Conservation (phyloP, 75 land plant genomes). For the Pinus tabuliformis region DNA sequence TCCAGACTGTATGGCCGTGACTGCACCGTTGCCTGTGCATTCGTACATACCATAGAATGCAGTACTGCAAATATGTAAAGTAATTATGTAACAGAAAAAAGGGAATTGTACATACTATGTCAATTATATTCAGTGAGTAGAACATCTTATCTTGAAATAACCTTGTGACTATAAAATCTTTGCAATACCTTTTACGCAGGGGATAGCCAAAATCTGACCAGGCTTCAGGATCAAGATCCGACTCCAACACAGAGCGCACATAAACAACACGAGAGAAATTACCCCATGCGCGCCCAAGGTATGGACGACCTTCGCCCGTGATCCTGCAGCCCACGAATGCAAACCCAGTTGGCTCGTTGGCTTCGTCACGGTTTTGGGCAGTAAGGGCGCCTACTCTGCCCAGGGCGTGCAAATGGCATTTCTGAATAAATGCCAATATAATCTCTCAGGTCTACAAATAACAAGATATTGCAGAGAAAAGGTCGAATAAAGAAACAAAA, state of each 20-base stretch:
- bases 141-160: too few species aligned
- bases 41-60: constrained; percentile 23
- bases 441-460: too few species aligned
- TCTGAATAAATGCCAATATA: background rate
- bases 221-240: constrained; percentile 14
- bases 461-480: too few species aligned
- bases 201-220: constrained; percentile 21
- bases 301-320: constrained; percentile 23
- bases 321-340: constrained; percentile 36
- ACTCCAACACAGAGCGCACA: constrained; percentile 16
- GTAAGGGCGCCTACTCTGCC: constrained; percentile 15
- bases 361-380: constrained; percentile 17
- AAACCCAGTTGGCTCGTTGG: constrained; percentile 26
- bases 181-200: constrained; percentile 15
- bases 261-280: constrained; percentile 36
- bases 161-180: too few species aligned
- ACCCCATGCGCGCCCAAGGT: constrained; percentile 44
- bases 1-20: constrained; percentile 9
- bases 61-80: constrained; percentile 10
- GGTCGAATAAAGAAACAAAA: too few species aligned
- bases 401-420: background rate
- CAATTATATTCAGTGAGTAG: too few species aligned
- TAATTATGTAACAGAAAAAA: too few species aligned
- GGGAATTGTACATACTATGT: too few species aligned
- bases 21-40: constrained; percentile 28